A percentile compares a stretch with the other conserved stretches of the same genome.
phyloP scores from a whole-genome alignment of 129 eudicot genomes.

The Centaurea solstitialis region DNA sequence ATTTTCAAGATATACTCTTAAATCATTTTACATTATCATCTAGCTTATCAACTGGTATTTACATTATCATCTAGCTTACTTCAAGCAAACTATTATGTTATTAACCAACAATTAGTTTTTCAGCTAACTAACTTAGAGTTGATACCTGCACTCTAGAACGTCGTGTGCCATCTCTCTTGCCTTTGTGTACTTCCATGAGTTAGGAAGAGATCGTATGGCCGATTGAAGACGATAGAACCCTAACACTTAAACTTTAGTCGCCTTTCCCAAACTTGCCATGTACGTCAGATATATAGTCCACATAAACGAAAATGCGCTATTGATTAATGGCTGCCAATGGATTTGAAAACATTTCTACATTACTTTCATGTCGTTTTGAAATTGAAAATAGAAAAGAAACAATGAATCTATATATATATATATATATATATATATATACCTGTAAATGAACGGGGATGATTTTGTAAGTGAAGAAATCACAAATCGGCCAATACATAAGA shows the following conservation, averaged over 20 bases:
- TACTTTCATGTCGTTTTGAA: background rate
- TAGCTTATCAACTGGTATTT: background rate
- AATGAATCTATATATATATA: background rate
- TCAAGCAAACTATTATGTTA: background rate
- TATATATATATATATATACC: too few species aligned
- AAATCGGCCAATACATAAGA: slow-evolving; percentile 85
- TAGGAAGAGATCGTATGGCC: slow-evolving; percentile 15
- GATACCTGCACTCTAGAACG: slow-evolving; percentile 17
- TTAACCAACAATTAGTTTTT: background rate
- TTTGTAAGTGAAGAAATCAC: slow-evolving; percentile 76
- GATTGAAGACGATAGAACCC: background rate
- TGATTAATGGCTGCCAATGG: slow-evolving; percentile 62
- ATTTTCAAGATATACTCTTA: background rate
- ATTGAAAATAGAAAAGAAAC: background rate
- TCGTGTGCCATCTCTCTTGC: slow-evolving; percentile 11
- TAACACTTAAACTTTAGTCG: slow-evolving; percentile 29
- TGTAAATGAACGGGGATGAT: slow-evolving; percentile 73
- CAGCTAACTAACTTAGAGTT: background rate
- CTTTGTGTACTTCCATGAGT: slow-evolving; percentile 5
- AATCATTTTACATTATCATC: background rate
- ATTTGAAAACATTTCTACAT: slow-evolving; percentile 1
- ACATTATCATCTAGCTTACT: too few species aligned
- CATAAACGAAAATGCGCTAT: slow-evolving; percentile 67
- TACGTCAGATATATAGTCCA: slow-evolving; percentile 82
- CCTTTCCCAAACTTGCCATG: slow-evolving; percentile 77